Evolutionary conservation across 2,329 filamentous ascomycete species (phyloP), one percentile per base, ranked within the genome.

Genomic region (Neospermospora avenae): DNA sequence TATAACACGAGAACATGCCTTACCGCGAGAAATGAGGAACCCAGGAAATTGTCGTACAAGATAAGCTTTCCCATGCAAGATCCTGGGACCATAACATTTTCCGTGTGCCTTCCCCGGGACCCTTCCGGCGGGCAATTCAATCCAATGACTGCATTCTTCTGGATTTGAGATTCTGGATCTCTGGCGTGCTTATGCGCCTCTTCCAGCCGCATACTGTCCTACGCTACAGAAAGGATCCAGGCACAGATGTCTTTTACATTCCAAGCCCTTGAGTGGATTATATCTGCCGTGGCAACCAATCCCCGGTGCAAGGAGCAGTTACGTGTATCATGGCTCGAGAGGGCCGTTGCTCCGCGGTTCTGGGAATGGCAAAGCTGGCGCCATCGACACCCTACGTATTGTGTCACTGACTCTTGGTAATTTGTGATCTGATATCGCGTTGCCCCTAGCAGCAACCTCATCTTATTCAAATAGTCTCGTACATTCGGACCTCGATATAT

Each of bases 361-460:
- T 66, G 65, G 63, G 66, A 69, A 71, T 70, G 61, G 59, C 48
- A 63, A 52, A 24, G 44, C 45, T 64, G 48, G 58, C 60, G 61
- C 62, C 59, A 61, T 58, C 54, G 59, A 57, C 52, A 49, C 57
- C 28, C 49, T 62, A 57, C 57, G 39, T 59, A 61, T 63, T 68
- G 67, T 70, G 48, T 53, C 57, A 69, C 68, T 68, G 68, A 68
- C 66, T 67, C 64, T 64, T 63, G 51, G 55, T 68, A 69, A 69
- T 70, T 67, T 70, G 46, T 45, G 49, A 59, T 66, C 49, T 62
- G 42, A 57, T 62, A 64, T 51, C 42, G 31, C 56, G 63, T 69
- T 68, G 65, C 68, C 67, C 68, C 65, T 69, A 62, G 65, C 66
- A 69, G 68, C 63, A 57, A 48, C 55, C 59, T 53, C 55, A 48